Evolutionary conservation across 2,329 filamentous ascomycete species (phyloP), one percentile per base, ranked within the genome.

Genomic region (Pyrenochaeta sp.): DNA sequence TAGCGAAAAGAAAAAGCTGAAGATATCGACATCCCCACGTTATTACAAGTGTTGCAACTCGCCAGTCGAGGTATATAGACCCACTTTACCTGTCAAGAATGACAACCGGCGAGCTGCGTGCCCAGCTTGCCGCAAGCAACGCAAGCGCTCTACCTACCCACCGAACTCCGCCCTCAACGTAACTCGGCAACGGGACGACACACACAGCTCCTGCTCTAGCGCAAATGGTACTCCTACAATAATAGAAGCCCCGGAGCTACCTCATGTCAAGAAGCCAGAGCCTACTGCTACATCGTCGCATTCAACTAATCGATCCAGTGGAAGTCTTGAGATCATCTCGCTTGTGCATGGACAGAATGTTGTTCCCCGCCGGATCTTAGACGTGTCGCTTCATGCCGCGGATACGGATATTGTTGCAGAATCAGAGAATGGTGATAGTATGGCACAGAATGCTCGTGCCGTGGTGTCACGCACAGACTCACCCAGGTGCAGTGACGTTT

Each of bases 311-410:
- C 36, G 20, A 11, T 37, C 35, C 1, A 14, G 15, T 43, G 7
- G 18, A 6, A 65, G 60, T 39, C 48, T 64, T 2, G 64, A 67
- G 49, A 53, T 67, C 45, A 65, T 67, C 27, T 51, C 54, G 2
- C 50, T 64, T 2, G 30, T 58, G 40, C 43, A 56, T 54, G 45
- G 54, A 49, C 15, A 43, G 18, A 15, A 15, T 53, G 40, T 35
- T 50, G 46, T 15, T 9, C 18, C 20, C 20, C 18, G 21, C 39
- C 60, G 53, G 44, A 45, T 62, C 33, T 27, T 55, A 9, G 60
- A 67, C 27, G 43, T 62, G 35, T 60, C 51, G 7, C 36, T 58
- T 7, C 58, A 59, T 31, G 49, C 45, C 41, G 31, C 54, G 32
- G 12, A 37, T 23, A 33, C 51, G 14, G 45, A 30, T 35, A 31